Evolutionary conservation across 1,284 basidiomycete species (phyloP), one percentile per base, ranked within the genome.

Genomic region (Apiotrichum siamense): DNA sequence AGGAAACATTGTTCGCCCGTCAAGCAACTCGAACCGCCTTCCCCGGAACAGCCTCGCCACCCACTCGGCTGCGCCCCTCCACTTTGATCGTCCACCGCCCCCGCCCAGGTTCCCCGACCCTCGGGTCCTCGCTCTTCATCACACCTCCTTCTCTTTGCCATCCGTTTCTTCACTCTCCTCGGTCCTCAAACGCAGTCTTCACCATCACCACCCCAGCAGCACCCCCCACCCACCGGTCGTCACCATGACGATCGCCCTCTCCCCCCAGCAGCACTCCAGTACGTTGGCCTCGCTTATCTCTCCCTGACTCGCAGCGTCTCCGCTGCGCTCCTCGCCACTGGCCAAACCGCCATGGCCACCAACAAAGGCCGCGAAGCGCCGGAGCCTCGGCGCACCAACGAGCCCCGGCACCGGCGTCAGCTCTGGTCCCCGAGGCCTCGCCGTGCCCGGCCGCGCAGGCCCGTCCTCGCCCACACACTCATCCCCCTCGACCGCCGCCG

Each of bases 211-310:
- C 9, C 33, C 33, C 33, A 17, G 5, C 33, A 17, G 13, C 33
- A 5, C 33, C 15, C 6, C 33, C 15, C 9, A 12, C 15, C 33
- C 33, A 35, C 33, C 33, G n/a, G n/a, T 17, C 27, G 27, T 13
- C 38, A 36, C 25, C 25, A 54, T 54, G 52, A 54, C 52, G 4
- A 54, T 54, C 35, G 27, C 48, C 18, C 46, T 54, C 38, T 36
- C 39, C 31, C 48, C 48, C n/a, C n/a, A n/a, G 9, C 43, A 38
- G 40, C 39, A 50, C 21, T 50, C 52, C 4, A 47, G 52, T 54
- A 20, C 2, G 48, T 40, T 17, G 20, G 18, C 18, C 26, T 3
- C 32, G 1, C 11, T 15, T 11, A 32, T 23, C 21, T 2, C 32
- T 18, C 15, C 44, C 40, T 36, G 21, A 42, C 12, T 24, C 20